A percentile compares a stretch with the other conserved stretches of the same genome.
phyloP scores from a whole-genome alignment of 2,329 filamentous ascomycete species.

The Sporothrix inflata region DNA sequence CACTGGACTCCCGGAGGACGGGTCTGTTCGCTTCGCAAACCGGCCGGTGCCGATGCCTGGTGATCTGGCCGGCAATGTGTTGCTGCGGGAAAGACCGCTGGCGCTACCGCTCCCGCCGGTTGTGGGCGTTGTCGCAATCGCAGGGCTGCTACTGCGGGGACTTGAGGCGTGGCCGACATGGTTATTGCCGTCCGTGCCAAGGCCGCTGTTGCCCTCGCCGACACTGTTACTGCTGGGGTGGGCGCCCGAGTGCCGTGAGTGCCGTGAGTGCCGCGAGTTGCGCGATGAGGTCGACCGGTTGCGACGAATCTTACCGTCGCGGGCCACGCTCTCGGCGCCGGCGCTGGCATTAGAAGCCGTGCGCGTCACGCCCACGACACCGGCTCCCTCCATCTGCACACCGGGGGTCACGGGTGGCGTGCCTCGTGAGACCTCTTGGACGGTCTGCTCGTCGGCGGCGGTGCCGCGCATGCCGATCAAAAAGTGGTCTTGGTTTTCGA shows the following conservation, averaged over 20 bases:
- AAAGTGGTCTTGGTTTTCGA: constrained; percentile 98
- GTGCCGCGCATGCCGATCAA: constrained; percentile 97
- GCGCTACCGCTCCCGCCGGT: constrained; percentile 1
- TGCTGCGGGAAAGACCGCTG: constrained; percentile 68
- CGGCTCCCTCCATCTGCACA: constrained; percentile 50
- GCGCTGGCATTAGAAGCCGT: constrained; percentile 88
- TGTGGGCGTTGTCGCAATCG: constrained; percentile 57
- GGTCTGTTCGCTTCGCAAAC: constrained; percentile 54
- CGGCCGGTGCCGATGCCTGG: constrained; percentile 69
- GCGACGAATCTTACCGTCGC: constrained; percentile 76
- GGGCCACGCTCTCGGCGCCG: constrained; percentile 82
- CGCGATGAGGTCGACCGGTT: constrained; percentile 94
- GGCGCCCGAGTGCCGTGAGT: constrained; percentile 75
- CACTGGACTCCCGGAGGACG: constrained; percentile 39
- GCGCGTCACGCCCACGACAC: constrained; percentile 64
- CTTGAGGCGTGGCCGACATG: constrained; percentile 63
- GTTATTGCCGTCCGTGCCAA: constrained; percentile 25
- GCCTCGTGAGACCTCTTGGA: constrained; percentile 68
- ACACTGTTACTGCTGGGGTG: constrained; percentile 41
- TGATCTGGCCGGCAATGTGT: constrained; percentile 89
- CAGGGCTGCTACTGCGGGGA: constrained; percentile 68
- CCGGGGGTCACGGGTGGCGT: constrained; percentile 55
- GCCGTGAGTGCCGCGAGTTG: constrained; percentile 74
- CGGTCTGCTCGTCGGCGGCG: constrained; percentile 84
- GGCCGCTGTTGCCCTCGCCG: not conserved